Base-by-base conservation (phyloP, 768 basidiomycete genomes). In the Sarcodon sp. region DNA sequence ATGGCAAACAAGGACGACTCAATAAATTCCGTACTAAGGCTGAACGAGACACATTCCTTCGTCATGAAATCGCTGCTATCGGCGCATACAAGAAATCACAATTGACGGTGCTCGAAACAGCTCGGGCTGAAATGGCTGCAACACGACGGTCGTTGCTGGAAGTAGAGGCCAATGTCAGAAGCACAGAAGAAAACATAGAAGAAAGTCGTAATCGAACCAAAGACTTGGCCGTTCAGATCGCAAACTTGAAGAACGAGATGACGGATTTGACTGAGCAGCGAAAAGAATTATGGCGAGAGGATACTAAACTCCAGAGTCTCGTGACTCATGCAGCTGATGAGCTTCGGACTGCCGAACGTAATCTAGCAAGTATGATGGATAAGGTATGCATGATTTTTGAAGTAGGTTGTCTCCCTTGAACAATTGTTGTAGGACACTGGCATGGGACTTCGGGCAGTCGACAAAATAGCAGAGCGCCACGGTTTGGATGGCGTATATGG, bases 211-310 rank as follows among this genome's bases (percentile, higher is more conserved):
- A 67, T 47, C 66, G 72, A 43, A 69, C 74, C 48, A 71, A 70
- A 54, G 73, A 75, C n/a, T 57, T 89, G 13, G 66, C 64, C 4
- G 84, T 86, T 41, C 76, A 86, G 53, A 64, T 82, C 13, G 64
- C 64, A 0, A 59, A 60, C 49, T 61, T 88, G 44, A 87, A 80
- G 62, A 81, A 85, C 48, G 68, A 84, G 57, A 75, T 83, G 53
- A 72, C 70, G 21, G 82, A 79, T 45, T 65, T 84, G 59, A 73
- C 67, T 39, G 94, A 98, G 64, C 75, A 78, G 61, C 69, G 91
- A 55, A 96, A 94, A 72, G 91, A 94, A 46, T 62, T 90, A 33
- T 97, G 96, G 94, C 73, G 93, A 55, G 91, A 94, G 62, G 94
- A 98, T 52, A 83, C 88, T 0, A 94, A 88, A 62, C 65, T 96